phyloP scores from a whole-genome alignment of 1,139 yeast genomes.

The Suhomyces guaymorum region DNA sequence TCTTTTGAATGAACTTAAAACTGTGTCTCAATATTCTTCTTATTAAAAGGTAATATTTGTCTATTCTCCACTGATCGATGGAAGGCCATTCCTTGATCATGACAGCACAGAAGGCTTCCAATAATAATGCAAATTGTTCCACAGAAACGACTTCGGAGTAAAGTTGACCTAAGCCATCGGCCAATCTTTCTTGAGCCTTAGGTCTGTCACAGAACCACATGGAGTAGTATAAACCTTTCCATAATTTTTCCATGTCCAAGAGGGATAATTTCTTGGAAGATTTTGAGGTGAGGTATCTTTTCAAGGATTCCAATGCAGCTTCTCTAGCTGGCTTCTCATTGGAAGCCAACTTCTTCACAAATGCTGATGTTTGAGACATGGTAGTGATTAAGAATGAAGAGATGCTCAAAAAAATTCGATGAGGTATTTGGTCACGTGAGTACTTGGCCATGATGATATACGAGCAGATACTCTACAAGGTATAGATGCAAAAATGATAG shows the following conservation, averaged over 20 bases:
- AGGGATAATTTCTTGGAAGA: conserved; percentile 28
- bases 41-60: conserved; percentile 78
- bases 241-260: conserved; percentile 73
- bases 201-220: conserved; percentile 98
- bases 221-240: conserved; percentile 90
- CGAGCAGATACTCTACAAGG: no score
- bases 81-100: conserved; percentile 81
- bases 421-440: conserved; percentile 8
- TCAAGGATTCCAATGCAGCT: conserved; percentile 69
- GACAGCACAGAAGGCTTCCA: conserved; percentile 80
- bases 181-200: conserved; percentile 83
- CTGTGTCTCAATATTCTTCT: conserved; percentile 74
- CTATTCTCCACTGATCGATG: conserved; percentile 83
- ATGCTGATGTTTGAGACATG: conserved; percentile 39
- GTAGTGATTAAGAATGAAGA: neutral
- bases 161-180: conserved; percentile 68
- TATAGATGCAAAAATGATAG: neutral
- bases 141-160: conserved; percentile 49
- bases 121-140: conserved; percentile 50
- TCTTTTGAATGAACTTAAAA: conserved; percentile 53
- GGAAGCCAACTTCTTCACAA: conserved; percentile 83
- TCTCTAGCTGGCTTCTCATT: conserved; percentile 76
- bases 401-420: conserved; percentile 8
- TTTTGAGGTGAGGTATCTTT: conserved; percentile 53
- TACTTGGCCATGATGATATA: no score